phyloP scores from a whole-genome alignment of 352 stramenopile species.

The Globisporangium takayamanum region DNA sequence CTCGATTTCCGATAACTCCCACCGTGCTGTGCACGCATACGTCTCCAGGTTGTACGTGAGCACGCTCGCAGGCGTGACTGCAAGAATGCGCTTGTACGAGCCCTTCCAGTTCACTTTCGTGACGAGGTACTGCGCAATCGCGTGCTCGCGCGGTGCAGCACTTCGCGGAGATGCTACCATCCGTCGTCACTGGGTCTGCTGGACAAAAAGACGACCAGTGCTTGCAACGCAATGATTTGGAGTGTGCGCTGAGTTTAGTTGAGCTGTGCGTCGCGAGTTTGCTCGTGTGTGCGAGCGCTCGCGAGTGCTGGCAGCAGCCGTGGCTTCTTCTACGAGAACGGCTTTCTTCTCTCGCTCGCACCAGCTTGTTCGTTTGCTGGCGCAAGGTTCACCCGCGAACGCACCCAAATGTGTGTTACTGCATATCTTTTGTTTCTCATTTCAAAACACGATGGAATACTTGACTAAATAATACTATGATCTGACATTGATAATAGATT shows the following conservation, averaged over 20 bases:
- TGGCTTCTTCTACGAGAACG: too few relatives aligned
- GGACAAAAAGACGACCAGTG: too few relatives aligned
- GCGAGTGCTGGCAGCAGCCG: too few relatives aligned
- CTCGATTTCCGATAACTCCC: slow-evolving; percentile 57
- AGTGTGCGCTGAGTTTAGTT: not conserved
- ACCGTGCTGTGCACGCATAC: slow-evolving; percentile 65
- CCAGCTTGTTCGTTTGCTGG: too few relatives aligned
- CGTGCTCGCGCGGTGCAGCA: slow-evolving; percentile 12
- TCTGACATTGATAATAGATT: not conserved
- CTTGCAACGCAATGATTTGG: too few relatives aligned
- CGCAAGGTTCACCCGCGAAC: too few relatives aligned
- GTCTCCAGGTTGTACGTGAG: slow-evolving; percentile 62
- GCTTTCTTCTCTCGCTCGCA: too few relatives aligned
- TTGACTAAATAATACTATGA: too few relatives aligned
- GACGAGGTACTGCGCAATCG: slow-evolving; percentile 63
- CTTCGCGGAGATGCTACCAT: slow-evolving; percentile 3
- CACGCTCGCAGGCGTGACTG: slow-evolving; percentile 43
- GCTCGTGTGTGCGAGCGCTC: not conserved
- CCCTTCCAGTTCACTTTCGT: slow-evolving; percentile 67
- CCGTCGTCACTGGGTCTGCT: not conserved
- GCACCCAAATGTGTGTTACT: too few relatives aligned
- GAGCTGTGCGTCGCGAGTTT: too few relatives aligned
- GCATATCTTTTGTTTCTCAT: too few relatives aligned
- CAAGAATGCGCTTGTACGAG: slow-evolving; percentile 49
- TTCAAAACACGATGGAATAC: too few relatives aligned